Evolutionary conservation across 495 filamentous ascomycete genomes (phyloP), one percentile per base, ranked within the genome.

Genomic region (Penicillium maclennaniae): DNA sequence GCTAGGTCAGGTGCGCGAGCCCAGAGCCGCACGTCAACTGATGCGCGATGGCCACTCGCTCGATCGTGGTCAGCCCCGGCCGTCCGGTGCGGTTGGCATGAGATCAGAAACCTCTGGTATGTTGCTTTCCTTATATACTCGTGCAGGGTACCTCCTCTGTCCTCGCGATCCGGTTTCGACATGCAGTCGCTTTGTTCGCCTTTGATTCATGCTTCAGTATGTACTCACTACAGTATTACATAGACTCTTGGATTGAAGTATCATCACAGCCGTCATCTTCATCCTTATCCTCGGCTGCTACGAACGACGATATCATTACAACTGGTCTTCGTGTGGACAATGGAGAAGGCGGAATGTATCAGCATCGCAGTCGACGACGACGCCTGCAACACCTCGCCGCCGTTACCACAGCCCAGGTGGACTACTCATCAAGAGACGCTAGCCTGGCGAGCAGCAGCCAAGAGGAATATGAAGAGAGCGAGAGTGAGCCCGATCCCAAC

Each of bases 241-340:
- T 81, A 92, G 93, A 97, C 72, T 97, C 92, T 1, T 98, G 93
- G 93, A 84, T 98, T 65, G 93, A 98, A 68, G 84, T 98, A 50
- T 80, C 88, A 42, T 97, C 93, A 2, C 89, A 95, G 52, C 90
- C 92, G 19, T 96, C 92, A 1, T 92, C 92, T 9, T 95, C 93
- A 14, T 87, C 84, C 27, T 74, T 93, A n/a, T 96, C 92, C 12
- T 95, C 90, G 17, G 74, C 71, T 20, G 72, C 69, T 10, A 85
- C 86, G 45, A 87, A 79, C 53, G 91, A 95, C 47, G 91, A 96
- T 50, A 87, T 95, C 59, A 86, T 95, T 47, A 92, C 87, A 14
- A 91, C 88, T 8, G 89, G 90, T 14, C 81, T 96, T 15, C 83
- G 84, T 21, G 85, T 96, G 36, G 83, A 87, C 57, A 79, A 75